phyloP scores from a whole-genome alignment of 2,329 filamentous ascomycete species.

The Aureobasidium melanogenum region DNA sequence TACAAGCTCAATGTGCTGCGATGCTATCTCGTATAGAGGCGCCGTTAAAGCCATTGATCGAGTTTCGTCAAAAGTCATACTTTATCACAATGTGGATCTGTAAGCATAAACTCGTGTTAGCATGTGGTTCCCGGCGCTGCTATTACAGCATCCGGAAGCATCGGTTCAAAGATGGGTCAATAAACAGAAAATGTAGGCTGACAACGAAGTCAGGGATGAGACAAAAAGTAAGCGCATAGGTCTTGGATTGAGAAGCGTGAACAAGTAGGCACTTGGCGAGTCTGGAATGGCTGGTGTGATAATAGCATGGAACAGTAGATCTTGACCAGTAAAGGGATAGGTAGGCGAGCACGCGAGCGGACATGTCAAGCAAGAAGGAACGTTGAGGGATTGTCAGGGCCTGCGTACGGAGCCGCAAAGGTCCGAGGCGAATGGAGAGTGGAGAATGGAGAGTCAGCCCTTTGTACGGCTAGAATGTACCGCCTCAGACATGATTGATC shows the following conservation, averaged over 20 bases:
- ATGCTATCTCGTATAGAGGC: conserved; percentile 4
- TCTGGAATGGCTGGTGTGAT: not conserved
- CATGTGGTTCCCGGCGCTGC: not conserved
- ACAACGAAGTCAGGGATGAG: not conserved
- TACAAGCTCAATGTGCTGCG: not conserved
- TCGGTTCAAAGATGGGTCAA: not conserved
- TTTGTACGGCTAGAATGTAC: not conserved
- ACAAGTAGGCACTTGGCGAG: not conserved
- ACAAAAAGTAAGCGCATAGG: not conserved
- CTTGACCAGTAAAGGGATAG: not conserved
- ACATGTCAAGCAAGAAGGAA: not conserved
- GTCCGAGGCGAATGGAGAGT: not conserved
- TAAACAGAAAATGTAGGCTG: not conserved
- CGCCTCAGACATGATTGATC: conserved; percentile 10
- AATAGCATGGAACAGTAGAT: not conserved
- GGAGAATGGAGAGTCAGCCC: no score
- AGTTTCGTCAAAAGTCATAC: not conserved
- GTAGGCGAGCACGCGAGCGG: not conserved
- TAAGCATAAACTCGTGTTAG: not conserved
- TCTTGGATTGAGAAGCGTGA: not conserved
- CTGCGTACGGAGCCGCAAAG: not conserved
- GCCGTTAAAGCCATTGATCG: not conserved
- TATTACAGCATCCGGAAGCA: not conserved
- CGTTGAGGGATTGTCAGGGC: not conserved
- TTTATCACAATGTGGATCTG: not conserved